phyloP scores from a whole-genome alignment of 108 stramenopile genomes.

The Conticribra weissflogii region DNA sequence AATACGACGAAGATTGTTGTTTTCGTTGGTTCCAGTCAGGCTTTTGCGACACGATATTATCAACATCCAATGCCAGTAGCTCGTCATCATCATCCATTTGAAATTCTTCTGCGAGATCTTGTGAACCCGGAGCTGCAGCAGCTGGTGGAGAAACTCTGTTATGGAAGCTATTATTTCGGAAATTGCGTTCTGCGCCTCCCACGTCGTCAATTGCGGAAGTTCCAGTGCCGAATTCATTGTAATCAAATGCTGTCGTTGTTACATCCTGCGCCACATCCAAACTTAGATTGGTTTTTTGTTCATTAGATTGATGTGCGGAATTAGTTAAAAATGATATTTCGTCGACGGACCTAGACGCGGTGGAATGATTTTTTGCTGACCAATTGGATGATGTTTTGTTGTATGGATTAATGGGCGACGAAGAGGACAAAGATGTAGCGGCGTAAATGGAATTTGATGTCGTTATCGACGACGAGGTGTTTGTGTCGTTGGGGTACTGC shows the following conservation, averaged over 20 bases:
- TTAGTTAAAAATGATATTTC: background rate
- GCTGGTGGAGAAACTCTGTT: constrained; percentile 2
- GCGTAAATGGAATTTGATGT: background rate
- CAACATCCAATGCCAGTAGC: constrained; percentile 44
- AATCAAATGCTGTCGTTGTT: constrained; percentile 7
- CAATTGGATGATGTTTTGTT: background rate
- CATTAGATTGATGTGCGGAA: background rate
- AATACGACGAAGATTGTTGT: constrained; percentile 1
- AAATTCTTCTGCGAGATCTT: constrained; percentile 22
- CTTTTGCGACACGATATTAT: constrained; percentile 24
- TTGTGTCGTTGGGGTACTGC: too few relatives aligned
- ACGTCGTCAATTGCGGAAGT: background rate
- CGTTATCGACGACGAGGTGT: background rate
- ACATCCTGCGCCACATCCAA: constrained; percentile 3
- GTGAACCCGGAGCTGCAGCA: background rate
- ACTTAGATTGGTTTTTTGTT: background rate
- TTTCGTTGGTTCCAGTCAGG: background rate
- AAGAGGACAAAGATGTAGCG: background rate
- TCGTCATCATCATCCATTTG: constrained; percentile 29
- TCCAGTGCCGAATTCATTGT: constrained; percentile 14
- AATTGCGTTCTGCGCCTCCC: background rate
- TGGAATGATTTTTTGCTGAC: background rate
- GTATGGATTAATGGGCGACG: background rate
- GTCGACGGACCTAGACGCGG: too few relatives aligned
- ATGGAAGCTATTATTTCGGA: background rate